A percentile compares a stretch with the other conserved stretches of the same genome.
These are phyloP conservation scores for Pythium monospermum DNA, from an alignment of 352 stramenopile species.

Conservation along the genomic window DNA sequence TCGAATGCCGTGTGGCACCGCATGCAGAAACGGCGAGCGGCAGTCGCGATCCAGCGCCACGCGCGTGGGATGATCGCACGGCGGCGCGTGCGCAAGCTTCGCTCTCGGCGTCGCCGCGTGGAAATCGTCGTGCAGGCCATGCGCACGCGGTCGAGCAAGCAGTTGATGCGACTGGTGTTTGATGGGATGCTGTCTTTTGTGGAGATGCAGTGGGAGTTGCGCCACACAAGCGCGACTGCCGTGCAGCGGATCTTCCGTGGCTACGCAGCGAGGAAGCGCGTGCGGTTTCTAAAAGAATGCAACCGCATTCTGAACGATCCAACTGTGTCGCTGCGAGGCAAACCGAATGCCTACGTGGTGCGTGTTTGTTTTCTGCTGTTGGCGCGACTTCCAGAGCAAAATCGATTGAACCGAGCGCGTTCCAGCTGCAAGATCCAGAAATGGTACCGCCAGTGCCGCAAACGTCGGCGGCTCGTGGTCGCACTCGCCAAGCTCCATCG, in stretches of 20 bases:
- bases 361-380: conserved; percentile 55
- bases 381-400: conserved; percentile 28
- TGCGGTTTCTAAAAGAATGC: conserved; percentile 30
- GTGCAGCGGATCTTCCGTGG: conserved; percentile 53
- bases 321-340: conserved; percentile 29
- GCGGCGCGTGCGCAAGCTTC: conserved; percentile 27
- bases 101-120: conserved; percentile 30
- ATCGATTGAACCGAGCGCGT: conserved; percentile 20
- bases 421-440: conserved; percentile 25
- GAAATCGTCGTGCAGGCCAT: conserved; percentile 30
- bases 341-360: conserved; percentile 35
- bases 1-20: conserved; percentile 46
- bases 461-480: conserved; percentile 19
- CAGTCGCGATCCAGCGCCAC: conserved; percentile 45
- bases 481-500: conserved; percentile 31
- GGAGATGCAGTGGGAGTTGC: conserved; percentile 25
- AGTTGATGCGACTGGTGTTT: conserved; percentile 32
- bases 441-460: conserved; percentile 31
- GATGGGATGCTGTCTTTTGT: conserved; percentile 28
- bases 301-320: conserved; percentile 31
- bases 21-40: conserved; percentile 38
- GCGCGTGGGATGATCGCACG: conserved; percentile 39
- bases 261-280: conserved; percentile 30
- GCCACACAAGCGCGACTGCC: conserved; percentile 11
- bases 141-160: conserved; percentile 17